Evolutionary conservation across 805 yeast genomes (phyloP).

Genomic region (Ogataea nitratoaversa): DNA sequence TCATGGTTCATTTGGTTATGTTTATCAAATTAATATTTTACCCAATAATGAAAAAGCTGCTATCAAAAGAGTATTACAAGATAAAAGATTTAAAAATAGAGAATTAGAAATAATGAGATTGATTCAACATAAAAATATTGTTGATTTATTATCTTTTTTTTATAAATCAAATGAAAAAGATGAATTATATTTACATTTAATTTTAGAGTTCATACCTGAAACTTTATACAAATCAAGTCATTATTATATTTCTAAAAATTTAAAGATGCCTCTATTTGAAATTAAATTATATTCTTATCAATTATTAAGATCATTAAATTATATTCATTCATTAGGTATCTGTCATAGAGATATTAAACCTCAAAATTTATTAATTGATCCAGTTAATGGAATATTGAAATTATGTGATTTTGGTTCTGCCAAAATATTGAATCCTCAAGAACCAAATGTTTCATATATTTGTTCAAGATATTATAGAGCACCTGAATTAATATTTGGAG

Average conservation of each 20-base stretch:
- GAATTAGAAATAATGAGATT: conserved; percentile 94
- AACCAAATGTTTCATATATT: conserved; percentile 93
- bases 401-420: conserved; percentile 97
- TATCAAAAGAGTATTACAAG: conserved; percentile 94
- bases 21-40: conserved; percentile 77
- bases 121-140: conserved; percentile 81
- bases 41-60: conserved; percentile 82
- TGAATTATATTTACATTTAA: conserved; percentile 82
- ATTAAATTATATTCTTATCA: conserved; percentile 81
- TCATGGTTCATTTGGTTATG: conserved; percentile 99
- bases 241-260: conserved; percentile 70
- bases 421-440: conserved; percentile 80
- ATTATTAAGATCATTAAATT: conserved; percentile 70
- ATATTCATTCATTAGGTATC: conserved; percentile 68
- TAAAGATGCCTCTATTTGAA: conserved; percentile 84
- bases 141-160: conserved; percentile 81
- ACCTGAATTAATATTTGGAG: conserved; percentile 96
- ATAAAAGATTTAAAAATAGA: conserved; percentile 87
- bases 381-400: conserved; percentile 77
- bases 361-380: conserved; percentile 83
- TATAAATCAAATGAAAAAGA: conserved; percentile 62
- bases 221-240: conserved; percentile 89
- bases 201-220: conserved; percentile 92
- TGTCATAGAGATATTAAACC: conserved; percentile 96
- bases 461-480: conserved; percentile 97